Evolutionary conservation across 2,329 filamentous ascomycete species (phyloP).

Genomic region (Aspergillus neoniger): DNA sequence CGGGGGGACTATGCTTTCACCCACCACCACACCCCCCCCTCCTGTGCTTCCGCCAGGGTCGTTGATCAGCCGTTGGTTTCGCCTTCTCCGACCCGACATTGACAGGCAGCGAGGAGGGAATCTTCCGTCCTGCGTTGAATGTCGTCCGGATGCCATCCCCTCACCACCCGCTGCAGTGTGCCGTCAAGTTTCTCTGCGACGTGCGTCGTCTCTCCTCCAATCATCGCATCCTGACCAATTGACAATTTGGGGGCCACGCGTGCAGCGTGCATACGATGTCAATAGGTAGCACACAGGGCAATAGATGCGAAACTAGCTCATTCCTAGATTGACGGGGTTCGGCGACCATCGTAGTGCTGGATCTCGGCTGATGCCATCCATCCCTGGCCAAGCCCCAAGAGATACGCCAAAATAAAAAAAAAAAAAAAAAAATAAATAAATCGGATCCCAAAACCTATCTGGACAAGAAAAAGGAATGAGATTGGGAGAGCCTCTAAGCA

Average conservation of each 20-base stretch:
- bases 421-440: not conserved
- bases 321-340: not conserved
- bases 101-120: slow-evolving; percentile 3
- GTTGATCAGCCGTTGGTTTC: not conserved
- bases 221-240: slow-evolving; percentile 12
- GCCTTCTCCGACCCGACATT: not conserved
- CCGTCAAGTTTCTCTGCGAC: slow-evolving; percentile 7
- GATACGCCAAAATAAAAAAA: slow-evolving; percentile 3
- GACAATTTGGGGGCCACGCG: slow-evolving; percentile 9
- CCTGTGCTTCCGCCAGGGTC: not conserved
- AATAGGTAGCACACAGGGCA: not conserved
- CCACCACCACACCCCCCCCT: not conserved
- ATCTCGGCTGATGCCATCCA: not conserved
- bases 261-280: slow-evolving; percentile 4
- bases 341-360: not conserved
- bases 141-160: not conserved
- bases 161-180: slow-evolving; percentile 5
- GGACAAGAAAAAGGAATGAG: not conserved
- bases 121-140: not conserved
- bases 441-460: not conserved
- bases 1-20: not conserved
- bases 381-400: slow-evolving; percentile 3
- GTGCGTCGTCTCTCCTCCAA: slow-evolving; percentile 11
- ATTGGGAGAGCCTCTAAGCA: not conserved
- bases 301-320: not conserved